These are phyloP conservation scores for Sistotremastrum suecicum DNA, from an alignment of 768 basidiomycete genomes.

Conservation along the genomic window DNA sequence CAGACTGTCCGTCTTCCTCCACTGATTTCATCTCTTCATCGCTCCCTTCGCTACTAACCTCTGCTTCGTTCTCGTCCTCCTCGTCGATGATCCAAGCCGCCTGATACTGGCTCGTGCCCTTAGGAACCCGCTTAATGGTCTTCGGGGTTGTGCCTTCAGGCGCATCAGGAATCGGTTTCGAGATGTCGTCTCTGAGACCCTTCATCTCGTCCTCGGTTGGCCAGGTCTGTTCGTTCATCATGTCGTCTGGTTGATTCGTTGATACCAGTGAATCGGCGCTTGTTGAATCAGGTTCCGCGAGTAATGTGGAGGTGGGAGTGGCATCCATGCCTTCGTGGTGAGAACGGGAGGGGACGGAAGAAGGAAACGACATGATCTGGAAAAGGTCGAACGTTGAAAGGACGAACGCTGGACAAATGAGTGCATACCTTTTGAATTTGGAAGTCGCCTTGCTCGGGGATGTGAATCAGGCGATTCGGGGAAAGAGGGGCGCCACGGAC, in stretches of 20 bases:
- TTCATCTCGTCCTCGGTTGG: slow-evolving; percentile 94
- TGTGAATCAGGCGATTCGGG: slow-evolving; percentile 73
- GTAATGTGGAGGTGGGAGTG: slow-evolving; percentile 51
- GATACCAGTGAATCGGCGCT: slow-evolving; percentile 79
- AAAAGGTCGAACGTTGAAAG: neutral
- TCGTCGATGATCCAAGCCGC: slow-evolving; percentile 94
- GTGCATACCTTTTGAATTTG: slow-evolving; percentile 58
- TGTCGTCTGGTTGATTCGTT: slow-evolving; percentile 75
- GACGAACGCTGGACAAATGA: neutral
- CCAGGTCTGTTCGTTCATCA: slow-evolving; percentile 96
- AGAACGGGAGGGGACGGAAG: slow-evolving; percentile 25
- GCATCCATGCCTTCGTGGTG: slow-evolving; percentile 28
- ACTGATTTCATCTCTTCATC: slow-evolving; percentile 23
- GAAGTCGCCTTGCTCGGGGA: slow-evolving; percentile 83
- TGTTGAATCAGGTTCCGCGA: slow-evolving; percentile 50
- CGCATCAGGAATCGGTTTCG: slow-evolving; percentile 36
- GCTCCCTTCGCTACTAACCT: slow-evolving; percentile 28
- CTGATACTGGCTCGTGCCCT: slow-evolving; percentile 94
- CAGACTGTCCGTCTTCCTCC: slow-evolving; percentile 11
- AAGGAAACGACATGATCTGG: slow-evolving; percentile 60
- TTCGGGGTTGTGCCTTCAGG: slow-evolving; percentile 63
- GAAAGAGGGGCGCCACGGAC: slow-evolving; percentile 70
- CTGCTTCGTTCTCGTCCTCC: slow-evolving; percentile 46
- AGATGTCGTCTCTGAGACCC: slow-evolving; percentile 17
- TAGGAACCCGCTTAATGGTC: slow-evolving; percentile 70